Evolutionary conservation across 345 rosid genomes (phyloP).

Genomic region (Eucalyptus erythrocorys): DNA sequence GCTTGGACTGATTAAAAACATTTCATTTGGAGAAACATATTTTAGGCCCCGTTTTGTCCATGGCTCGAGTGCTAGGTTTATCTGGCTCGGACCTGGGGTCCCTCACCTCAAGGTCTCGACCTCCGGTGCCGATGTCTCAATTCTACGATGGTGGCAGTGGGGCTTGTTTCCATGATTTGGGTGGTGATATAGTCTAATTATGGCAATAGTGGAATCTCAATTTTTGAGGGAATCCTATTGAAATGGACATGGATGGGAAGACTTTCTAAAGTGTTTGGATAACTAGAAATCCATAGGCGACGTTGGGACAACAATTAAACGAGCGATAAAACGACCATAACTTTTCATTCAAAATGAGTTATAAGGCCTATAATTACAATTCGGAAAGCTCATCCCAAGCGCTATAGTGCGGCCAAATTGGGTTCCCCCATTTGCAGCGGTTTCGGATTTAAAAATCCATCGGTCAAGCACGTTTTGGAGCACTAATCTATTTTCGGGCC

Average conservation of each 20-base stretch:
- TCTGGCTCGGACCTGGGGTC: not conserved
- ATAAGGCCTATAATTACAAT: not conserved
- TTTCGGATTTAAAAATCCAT: not conserved
- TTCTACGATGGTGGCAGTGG: not conserved
- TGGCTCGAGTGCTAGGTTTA: not conserved
- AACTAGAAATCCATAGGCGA: not conserved
- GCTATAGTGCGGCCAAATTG: not conserved
- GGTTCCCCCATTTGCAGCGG: not conserved
- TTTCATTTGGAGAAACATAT: not conserved
- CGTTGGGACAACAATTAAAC: not conserved
- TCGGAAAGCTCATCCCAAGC: not conserved
- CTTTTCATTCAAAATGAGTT: not conserved
- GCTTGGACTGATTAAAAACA: not conserved
- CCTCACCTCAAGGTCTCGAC: not conserved
- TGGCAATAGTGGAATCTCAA: not conserved
- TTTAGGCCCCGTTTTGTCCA: not conserved
- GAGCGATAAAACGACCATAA: not conserved
- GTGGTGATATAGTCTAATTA: not conserved
- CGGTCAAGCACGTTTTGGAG: not conserved
- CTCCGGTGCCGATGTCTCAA: not conserved
- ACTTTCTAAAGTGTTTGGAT: not conserved
- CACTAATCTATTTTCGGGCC: not conserved
- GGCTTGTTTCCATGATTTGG: not conserved
- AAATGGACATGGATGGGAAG: accelerated
- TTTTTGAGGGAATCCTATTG: not conserved